Conservation (phyloP, 2,329 filamentous ascomycete species). For the Ophiostoma triangulosporum region DNA sequence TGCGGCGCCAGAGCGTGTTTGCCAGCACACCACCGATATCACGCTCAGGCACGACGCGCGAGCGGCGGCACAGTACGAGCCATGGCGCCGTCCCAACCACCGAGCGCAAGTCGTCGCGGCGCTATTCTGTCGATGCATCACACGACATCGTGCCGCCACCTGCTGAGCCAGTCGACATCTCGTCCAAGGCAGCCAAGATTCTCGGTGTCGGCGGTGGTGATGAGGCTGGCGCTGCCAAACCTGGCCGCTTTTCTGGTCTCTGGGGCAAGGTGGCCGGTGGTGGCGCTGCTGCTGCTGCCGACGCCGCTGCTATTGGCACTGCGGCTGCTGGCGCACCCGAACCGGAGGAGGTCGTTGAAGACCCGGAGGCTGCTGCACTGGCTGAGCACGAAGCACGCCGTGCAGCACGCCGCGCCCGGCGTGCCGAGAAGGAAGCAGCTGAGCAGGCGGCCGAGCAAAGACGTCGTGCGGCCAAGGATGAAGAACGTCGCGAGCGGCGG, state of each 20-base stretch:
- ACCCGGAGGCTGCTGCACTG: conserved; percentile 11
- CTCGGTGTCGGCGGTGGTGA: conserved; percentile 42
- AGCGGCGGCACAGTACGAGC: conserved; percentile 42
- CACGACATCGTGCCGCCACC: conserved; percentile 58
- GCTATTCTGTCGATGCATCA: conserved; percentile 52
- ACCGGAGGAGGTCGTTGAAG: conserved; percentile 34
- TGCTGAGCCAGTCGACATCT: conserved; percentile 53
- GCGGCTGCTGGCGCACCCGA: conserved; percentile 20
- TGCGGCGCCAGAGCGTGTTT: conserved; percentile 52
- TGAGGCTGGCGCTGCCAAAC: conserved; percentile 46
- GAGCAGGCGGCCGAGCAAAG: conserved; percentile 42
- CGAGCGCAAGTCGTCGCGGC: conserved; percentile 41
- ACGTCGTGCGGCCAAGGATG: conserved; percentile 39
- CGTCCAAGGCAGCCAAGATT: conserved; percentile 65
- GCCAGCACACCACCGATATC: conserved; percentile 53
- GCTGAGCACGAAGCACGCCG: conserved; percentile 44
- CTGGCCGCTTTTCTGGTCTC: conserved; percentile 43
- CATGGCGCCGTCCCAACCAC: conserved; percentile 24
- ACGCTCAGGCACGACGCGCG: conserved; percentile 54
- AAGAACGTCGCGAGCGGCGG: conserved; percentile 40
- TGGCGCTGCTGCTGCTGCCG: conserved; percentile 13
- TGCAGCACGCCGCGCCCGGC: conserved; percentile 47
- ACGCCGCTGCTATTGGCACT: not conserved
- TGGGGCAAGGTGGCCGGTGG: conserved; percentile 43
- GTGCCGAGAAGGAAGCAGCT: conserved; percentile 36